These are phyloP conservation scores for Scheffersomyces segobiensis DNA, from an alignment of 1,139 yeast species.

Conservation along the genomic window DNA sequence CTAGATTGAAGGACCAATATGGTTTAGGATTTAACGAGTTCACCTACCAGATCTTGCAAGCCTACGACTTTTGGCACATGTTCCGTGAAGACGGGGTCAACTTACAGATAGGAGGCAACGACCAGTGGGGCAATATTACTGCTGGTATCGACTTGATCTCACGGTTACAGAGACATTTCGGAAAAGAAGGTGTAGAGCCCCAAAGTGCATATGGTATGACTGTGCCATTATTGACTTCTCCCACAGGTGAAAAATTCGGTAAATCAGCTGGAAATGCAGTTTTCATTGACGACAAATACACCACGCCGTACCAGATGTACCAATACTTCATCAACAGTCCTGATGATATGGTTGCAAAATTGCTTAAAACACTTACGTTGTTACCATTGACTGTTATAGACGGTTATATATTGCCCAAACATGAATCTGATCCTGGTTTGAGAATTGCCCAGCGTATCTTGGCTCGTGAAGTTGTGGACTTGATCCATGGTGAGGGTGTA, in stretches of 20 bases:
- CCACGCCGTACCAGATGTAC: conserved; percentile 79
- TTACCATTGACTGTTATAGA: conserved; percentile 65
- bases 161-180: conserved; percentile 43
- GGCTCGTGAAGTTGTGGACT: conserved; percentile 83
- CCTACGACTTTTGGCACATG: conserved; percentile 89
- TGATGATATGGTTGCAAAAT: conserved; percentile 71
- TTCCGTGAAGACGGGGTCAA: conserved; percentile 59
- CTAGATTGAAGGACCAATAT: conserved; percentile 62
- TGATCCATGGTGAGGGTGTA: conserved; percentile 80
- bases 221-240: conserved; percentile 85
- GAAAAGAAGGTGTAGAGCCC: conserved; percentile 17
- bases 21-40: conserved; percentile 95
- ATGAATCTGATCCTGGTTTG: conserved; percentile 56
- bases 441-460: conserved; percentile 74
- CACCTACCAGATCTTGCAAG: conserved; percentile 88
- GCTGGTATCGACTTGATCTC: conserved; percentile 91
- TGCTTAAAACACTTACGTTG: conserved; percentile 76
- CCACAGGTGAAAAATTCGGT: conserved; percentile 93
- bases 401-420: conserved; percentile 48
- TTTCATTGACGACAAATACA: conserved; percentile 71
- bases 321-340: conserved; percentile 83
- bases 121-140: conserved; percentile 97
- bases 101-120: conserved; percentile 93
- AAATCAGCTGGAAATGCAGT: conserved; percentile 97
- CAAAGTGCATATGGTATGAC: conserved; percentile 69